Evolutionary conservation across 371 early-diverging fungal species (phyloP).

Genomic region (Zopfochytrium polystomum): DNA sequence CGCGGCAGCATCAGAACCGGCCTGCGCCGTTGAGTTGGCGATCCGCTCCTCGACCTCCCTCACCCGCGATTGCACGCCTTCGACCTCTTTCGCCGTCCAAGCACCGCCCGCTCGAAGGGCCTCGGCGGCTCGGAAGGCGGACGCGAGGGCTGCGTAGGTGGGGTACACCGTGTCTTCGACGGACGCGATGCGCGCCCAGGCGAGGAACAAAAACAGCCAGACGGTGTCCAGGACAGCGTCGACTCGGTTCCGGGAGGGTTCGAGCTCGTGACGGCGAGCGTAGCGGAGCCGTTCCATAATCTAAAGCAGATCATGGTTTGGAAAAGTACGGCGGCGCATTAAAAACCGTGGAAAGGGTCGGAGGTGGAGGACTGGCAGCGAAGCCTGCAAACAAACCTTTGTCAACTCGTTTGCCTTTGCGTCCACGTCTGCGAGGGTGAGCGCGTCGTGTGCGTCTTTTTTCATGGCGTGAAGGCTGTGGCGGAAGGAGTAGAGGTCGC

Average conservation of each 20-base stretch:
- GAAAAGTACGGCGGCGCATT: not conserved
- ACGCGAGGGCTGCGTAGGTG: conserved; percentile 27
- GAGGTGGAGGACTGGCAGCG: not conserved
- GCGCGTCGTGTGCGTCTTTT: conserved; percentile 20
- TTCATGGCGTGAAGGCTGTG: conserved; percentile 19
- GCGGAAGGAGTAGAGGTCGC: conserved; percentile 23
- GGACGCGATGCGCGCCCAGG: conserved; percentile 30
- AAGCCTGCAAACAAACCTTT: no score
- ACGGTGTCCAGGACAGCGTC: conserved; percentile 29
- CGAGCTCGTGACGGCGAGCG: conserved; percentile 11
- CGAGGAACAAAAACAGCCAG: conserved; percentile 31
- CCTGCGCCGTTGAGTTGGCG: conserved; percentile 10
- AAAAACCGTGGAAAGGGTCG: not conserved
- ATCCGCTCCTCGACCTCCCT: conserved; percentile 12
- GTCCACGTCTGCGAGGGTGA: conserved; percentile 31
- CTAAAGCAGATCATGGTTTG: no score
- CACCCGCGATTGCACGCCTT: conserved; percentile 14
- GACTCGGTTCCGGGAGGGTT: conserved; percentile 20
- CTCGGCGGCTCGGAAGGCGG: conserved; percentile 17
- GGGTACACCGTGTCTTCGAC: conserved; percentile 28
- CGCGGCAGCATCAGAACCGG: not conserved
- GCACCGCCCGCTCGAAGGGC: conserved; percentile 18
- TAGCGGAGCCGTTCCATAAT: conserved; percentile 20
- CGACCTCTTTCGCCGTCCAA: conserved; percentile 20
- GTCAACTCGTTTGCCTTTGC: conserved; percentile 28